Evolutionary conservation across 129 eudicot genomes (phyloP), one percentile per base, ranked within the genome.

Genomic region (Oenanthe sinensis): DNA sequence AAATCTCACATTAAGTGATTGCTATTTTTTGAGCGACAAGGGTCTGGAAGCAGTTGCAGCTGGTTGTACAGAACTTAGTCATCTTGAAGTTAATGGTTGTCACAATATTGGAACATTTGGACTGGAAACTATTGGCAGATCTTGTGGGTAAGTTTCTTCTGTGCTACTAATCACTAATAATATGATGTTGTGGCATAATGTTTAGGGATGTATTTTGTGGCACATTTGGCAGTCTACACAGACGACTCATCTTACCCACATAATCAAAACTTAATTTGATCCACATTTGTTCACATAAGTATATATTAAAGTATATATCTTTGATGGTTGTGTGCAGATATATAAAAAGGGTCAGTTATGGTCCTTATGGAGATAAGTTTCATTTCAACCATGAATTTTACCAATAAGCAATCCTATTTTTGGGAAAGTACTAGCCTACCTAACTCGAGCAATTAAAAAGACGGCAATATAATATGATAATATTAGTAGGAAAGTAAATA

Each of bases 31-130:
- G 37, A 90, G 97, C 79, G 97, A 90, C 87, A 91, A 85, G 78
- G 93, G 96, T 45, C 85, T 94, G 81, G 93, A 91, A 83, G 94
- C 96, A 73, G 88, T 94, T 76, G 96, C 98, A 81, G 88, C 81
- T 77, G 98, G 98, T 84, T 94, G 98, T 87, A 58, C 96, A 74
- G 98, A 90, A 78, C 97, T 94, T 86, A 84, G 87, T 77, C 93
- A 88, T 87, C 91, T 94, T 83, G 98, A 94, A 90, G 89, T 94
- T 37, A 94, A 91, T 84, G 98, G 98, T 60, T 94, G 98, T 86
- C 98, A 94, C 81, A 90, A 90, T 78, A 87, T 94, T 82, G 96
- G 97, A 80, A 83, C 97, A 49, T 82, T 75, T 81, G 98, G 98
- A 74, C 81, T 94, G 52, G 94, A 89, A 82, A 87, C 90, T 49